phyloP scores from a whole-genome alignment of 345 rosid genomes.

The Eucalyptus curtisii region DNA sequence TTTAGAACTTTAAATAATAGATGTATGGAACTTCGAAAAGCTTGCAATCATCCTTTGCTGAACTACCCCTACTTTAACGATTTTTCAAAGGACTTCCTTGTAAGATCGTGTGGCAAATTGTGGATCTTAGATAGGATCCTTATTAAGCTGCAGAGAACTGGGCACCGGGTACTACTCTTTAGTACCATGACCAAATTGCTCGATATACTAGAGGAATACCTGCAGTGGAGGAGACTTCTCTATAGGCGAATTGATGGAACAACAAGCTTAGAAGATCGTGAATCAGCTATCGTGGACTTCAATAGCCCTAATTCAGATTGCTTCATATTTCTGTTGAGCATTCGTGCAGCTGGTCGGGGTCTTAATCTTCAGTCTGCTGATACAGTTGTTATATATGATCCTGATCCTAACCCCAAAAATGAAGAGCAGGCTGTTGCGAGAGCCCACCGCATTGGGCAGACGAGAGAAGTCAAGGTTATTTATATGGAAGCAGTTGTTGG shows the following conservation, averaged over 20 bases:
- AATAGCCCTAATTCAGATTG: constrained; percentile 80
- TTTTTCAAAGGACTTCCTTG: constrained; percentile 83
- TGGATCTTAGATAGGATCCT: constrained; percentile 96
- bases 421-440: constrained; percentile 99
- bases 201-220: constrained; percentile 94
- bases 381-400: constrained; percentile 97
- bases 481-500: constrained; percentile 99
- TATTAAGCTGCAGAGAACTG: constrained; percentile 85
- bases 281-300: constrained; percentile 96
- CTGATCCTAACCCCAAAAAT: constrained; percentile 99
- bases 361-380: constrained; percentile 99
- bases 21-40: constrained; percentile 98
- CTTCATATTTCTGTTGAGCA: constrained; percentile 94
- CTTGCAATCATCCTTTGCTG: constrained; percentile 97
- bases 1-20: constrained; percentile 78
- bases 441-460: constrained; percentile 99
- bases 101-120: constrained; percentile 90
- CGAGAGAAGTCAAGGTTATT: constrained; percentile 91
- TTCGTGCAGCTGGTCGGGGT: constrained; percentile 99
- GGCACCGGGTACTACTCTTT: constrained; percentile 93
- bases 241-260: constrained; percentile 99
- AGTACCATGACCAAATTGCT: constrained; percentile 99
- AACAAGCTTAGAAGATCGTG: constrained; percentile 98
- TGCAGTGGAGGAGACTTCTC: constrained; percentile 87
- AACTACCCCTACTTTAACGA: constrained; percentile 92